Conservation (phyloP, 1,284 basidiomycete genomes). For the Cryptococcus sp. region DNA sequence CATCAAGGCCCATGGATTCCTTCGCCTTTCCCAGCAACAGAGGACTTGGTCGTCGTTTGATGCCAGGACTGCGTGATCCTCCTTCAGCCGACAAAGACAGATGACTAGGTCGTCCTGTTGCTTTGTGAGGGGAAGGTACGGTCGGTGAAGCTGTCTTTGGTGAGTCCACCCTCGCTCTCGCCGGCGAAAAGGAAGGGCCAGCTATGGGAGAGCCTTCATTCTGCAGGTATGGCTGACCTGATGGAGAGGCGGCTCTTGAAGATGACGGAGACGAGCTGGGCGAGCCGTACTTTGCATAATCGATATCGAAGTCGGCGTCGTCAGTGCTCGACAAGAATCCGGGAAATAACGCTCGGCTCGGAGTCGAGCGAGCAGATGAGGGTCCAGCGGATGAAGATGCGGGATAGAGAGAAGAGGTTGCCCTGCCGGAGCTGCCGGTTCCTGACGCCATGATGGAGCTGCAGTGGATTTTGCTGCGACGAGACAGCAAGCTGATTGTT, state of each 20-base stretch:
- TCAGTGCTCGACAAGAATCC: conserved; percentile 8
- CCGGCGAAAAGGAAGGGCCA: conserved; percentile 1
- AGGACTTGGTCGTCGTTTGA: conserved; percentile 22
- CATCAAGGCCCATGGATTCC: conserved; percentile 21
- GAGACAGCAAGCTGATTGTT: no score
- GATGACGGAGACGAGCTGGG: conserved; percentile 2
- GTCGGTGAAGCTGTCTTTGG: no score
- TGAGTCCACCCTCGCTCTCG: neutral
- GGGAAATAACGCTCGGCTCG: conserved; percentile 2
- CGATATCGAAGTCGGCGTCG: conserved; percentile 1
- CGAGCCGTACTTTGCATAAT: conserved; percentile 1
- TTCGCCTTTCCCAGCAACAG: conserved; percentile 18
- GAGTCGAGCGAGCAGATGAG: neutral
- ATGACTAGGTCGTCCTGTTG: conserved; percentile 1
- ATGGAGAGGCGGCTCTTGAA: conserved; percentile 4
- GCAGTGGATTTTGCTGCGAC: no score
- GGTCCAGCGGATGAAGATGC: conserved; percentile 1
- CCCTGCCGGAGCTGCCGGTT: no score
- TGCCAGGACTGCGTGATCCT: conserved; percentile 1
- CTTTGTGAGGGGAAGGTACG: neutral
- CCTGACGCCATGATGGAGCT: no score
- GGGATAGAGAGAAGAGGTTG: neutral
- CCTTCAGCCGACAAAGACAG: neutral
- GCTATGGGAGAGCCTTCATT: conserved; percentile 1
- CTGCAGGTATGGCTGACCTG: conserved; percentile 11